A percentile compares a stretch with the other conserved stretches of the same genome.
phyloP scores from a whole-genome alignment of 2,329 filamentous ascomycete species.

The Ophiostoma montium region DNA sequence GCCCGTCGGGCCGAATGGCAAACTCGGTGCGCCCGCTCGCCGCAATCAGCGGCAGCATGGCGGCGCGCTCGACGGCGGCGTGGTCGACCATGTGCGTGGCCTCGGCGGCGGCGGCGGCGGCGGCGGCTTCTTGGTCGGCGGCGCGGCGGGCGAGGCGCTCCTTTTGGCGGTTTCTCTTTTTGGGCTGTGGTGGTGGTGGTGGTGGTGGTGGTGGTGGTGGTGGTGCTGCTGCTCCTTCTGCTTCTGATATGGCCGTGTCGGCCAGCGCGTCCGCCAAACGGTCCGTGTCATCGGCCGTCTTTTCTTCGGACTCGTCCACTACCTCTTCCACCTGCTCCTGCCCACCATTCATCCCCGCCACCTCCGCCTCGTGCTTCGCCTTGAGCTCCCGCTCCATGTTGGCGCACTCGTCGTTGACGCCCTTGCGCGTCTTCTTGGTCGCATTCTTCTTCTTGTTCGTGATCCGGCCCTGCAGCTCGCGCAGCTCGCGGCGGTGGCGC shows the following conservation, averaged over 20 bases:
- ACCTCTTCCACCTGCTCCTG: conserved; percentile 7
- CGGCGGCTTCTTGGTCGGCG: conserved; percentile 63
- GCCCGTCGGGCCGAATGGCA: conserved; percentile 77
- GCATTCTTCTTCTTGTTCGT: conserved; percentile 97
- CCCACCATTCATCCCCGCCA: conserved; percentile 27
- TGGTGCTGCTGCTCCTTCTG: conserved; percentile 7
- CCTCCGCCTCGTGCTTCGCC: conserved; percentile 51
- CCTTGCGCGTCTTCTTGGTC: conserved; percentile 71
- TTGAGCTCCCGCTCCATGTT: conserved; percentile 51
- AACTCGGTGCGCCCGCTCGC: conserved; percentile 54
- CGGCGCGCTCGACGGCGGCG: conserved; percentile 52
- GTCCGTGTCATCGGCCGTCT: conserved; percentile 7
- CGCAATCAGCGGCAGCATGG: conserved; percentile 55
- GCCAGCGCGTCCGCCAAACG: conserved; percentile 4
- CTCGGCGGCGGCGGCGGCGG: conserved; percentile 57
- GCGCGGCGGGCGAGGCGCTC: conserved; percentile 79
- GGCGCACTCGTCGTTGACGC: conserved; percentile 63
- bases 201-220: no score
- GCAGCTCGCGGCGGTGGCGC: conserved; percentile 76
- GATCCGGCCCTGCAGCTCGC: conserved; percentile 70
- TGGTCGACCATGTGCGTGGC: conserved; percentile 61
- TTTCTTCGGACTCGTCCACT: conserved; percentile 10
- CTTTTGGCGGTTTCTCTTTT: conserved; percentile 65
- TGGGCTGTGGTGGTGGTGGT: background rate
- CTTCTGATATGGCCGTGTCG: conserved; percentile 12